phyloP scores from a whole-genome alignment of 140 eudicot species.

The Stevia rebaudiana region DNA sequence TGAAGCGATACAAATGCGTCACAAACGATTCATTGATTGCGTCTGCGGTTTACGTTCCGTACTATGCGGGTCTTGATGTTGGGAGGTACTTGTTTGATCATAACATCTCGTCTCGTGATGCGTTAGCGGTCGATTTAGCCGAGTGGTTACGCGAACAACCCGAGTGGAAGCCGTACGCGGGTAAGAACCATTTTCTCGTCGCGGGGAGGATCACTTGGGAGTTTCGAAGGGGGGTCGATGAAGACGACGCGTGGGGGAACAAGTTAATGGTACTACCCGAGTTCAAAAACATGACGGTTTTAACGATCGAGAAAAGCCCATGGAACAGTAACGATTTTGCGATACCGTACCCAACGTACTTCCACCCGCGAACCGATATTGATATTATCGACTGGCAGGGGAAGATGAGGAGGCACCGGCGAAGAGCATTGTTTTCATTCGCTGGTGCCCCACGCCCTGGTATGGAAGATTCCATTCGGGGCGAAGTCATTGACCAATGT shows the following conservation, averaged over 20 bases:
- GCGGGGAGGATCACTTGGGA: conserved; percentile 87
- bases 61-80: conserved; percentile 69
- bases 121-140: conserved; percentile 40
- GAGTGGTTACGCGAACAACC: conserved; percentile 47
- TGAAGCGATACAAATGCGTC: conserved; percentile 71
- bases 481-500: conserved; percentile 58
- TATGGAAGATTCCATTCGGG: conserved; percentile 47
- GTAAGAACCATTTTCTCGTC: conserved; percentile 65
- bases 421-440: conserved; percentile 44
- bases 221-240: conserved; percentile 44
- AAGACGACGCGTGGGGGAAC: conserved; percentile 64
- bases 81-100: conserved; percentile 48
- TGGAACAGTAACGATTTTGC: conserved; percentile 79
- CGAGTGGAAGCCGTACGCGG: conserved; percentile 53
- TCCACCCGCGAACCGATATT: conserved; percentile 64
- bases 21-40: conserved; percentile 70
- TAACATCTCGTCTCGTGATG: conserved; percentile 37
- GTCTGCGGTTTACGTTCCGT: conserved; percentile 71
- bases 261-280: conserved; percentile 66
- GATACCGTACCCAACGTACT: conserved; percentile 82
- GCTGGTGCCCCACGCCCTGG: conserved; percentile 69
- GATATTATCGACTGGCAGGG: conserved; percentile 56
- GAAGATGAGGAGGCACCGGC: conserved; percentile 34
- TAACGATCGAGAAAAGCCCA: conserved; percentile 79
- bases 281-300: conserved; percentile 46